Conservation (phyloP, 305 asterid genomes). For the Coffea humblotiana region DNA sequence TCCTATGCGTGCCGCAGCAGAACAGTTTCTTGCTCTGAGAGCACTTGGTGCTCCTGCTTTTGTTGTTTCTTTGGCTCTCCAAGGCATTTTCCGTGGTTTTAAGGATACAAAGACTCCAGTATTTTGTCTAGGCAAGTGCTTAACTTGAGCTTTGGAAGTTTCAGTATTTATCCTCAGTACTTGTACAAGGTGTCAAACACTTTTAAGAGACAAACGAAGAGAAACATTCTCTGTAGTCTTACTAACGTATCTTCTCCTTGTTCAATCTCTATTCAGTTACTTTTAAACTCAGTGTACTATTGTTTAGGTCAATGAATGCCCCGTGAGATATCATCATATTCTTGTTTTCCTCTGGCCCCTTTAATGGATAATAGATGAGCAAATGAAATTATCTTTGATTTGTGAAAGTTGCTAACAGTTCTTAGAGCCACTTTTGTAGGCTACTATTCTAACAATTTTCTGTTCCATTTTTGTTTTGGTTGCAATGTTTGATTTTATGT, state of each 20-base stretch:
- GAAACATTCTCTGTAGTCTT: background rate
- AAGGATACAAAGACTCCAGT: conserved; percentile 96
- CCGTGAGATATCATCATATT: no score
- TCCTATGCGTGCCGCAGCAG: conserved; percentile 81
- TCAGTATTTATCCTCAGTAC: background rate
- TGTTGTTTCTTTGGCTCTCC: conserved; percentile 94
- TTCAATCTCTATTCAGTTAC: background rate
- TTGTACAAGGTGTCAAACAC: background rate
- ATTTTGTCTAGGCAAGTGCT: conserved; percentile 72
- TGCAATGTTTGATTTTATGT: background rate
- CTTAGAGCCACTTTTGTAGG: background rate
- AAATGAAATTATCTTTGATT: background rate
- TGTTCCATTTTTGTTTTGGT: background rate
- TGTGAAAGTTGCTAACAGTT: background rate
- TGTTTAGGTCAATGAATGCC: no score
- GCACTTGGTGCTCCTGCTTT: conserved; percentile 97
- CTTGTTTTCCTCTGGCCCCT: no score
- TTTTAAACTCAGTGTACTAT: background rate
- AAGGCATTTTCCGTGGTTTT: conserved; percentile 96
- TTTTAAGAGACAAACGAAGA: background rate
- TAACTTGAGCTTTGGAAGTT: background rate
- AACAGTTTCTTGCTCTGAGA: conserved; percentile 71
- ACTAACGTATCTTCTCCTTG: background rate
- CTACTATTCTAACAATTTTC: background rate
- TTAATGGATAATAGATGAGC: no score